Conservation (phyloP, 495 filamentous ascomycete genomes). For the Daldinia vernicosa region DNA sequence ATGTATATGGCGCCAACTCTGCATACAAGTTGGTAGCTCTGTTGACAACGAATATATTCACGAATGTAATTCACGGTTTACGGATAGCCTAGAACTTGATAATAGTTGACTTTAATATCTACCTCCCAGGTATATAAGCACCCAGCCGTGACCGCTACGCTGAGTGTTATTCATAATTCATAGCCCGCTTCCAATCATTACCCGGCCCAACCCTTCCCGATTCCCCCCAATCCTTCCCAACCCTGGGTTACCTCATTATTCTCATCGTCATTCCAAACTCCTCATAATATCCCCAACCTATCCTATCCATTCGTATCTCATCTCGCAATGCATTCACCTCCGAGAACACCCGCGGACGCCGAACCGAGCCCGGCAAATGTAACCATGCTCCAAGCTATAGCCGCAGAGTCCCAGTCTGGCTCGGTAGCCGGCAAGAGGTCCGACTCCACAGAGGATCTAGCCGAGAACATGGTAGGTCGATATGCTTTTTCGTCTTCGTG, state of each 20-base stretch:
- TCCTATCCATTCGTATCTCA: conserved; percentile 31
- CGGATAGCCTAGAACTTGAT: not conserved
- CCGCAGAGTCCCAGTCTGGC: conserved; percentile 57
- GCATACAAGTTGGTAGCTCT: too few species aligned
- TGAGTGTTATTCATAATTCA: not conserved
- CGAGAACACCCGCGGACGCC: conserved; percentile 54
- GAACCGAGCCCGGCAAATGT: conserved; percentile 53
- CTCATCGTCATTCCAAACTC: conserved; percentile 3
- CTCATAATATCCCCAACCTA: not conserved
- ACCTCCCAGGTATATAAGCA: not conserved
- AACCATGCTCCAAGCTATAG: conserved; percentile 56
- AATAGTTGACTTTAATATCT: not conserved
- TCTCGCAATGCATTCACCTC: conserved; percentile 53
- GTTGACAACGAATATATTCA: not conserved
- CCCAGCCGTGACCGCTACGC: not conserved
- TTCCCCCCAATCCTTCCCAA: not conserved
- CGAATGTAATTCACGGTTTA: not conserved
- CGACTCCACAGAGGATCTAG: conserved; percentile 36
- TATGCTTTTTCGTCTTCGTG: conserved; percentile 45
- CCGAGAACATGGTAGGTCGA: conserved; percentile 40
- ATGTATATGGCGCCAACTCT: too few species aligned
- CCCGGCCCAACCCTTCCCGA: not conserved
- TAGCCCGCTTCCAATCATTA: not conserved
- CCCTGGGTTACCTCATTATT: not conserved
- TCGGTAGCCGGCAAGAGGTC: conserved; percentile 48